A percentile compares a stretch with the other conserved stretches of the same genome.
Evolutionary conservation across 2,329 filamentous ascomycete species (phyloP).

Genomic region (Apiospora marii): DNA sequence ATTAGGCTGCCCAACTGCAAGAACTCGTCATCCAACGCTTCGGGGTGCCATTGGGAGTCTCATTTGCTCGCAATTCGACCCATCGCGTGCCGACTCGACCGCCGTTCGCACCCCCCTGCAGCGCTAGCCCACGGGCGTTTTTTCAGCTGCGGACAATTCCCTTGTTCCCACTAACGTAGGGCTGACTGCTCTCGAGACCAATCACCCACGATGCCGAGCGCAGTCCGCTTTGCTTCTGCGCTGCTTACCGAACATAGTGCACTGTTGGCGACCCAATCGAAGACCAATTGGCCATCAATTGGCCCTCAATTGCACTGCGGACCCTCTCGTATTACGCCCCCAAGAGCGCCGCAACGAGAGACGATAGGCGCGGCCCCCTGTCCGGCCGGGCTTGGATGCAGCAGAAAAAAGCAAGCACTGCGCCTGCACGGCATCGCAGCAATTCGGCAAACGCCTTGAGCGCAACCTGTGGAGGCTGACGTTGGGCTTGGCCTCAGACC

Average conservation of each 20-base stretch:
- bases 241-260: not conserved
- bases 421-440: not conserved
- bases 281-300: not conserved
- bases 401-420: not conserved
- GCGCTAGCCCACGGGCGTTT: not conserved
- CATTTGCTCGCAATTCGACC: not conserved
- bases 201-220: not conserved
- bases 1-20: not conserved
- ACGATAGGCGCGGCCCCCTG: not conserved
- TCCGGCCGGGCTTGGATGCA: not conserved
- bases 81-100: not conserved
- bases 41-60: not conserved
- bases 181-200: not conserved
- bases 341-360: not conserved
- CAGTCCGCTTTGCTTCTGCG: not conserved
- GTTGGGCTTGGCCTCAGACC: not conserved
- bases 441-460: not conserved
- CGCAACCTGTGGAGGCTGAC: not conserved
- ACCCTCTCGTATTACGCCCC: not conserved
- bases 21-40: not conserved
- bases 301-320: not conserved
- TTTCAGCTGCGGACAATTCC: not conserved
- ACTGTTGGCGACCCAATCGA: not conserved
- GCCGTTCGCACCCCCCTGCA: not conserved
- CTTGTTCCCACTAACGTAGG: not conserved